Evolutionary conservation across 2,329 filamentous ascomycete genomes (phyloP).

Genomic region (Aspergillus latus): DNA sequence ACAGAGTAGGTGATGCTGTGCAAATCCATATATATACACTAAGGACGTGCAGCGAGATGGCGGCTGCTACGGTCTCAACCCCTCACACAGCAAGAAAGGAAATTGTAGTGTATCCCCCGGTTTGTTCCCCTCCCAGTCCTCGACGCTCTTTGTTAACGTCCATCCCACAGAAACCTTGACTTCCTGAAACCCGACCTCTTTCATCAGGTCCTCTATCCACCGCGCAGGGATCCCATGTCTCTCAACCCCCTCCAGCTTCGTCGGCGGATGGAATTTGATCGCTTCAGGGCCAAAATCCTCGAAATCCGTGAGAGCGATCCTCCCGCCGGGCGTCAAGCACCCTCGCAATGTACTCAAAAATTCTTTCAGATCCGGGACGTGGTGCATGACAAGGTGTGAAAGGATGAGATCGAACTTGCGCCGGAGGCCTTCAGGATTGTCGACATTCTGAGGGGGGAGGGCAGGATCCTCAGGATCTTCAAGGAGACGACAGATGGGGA

Average conservation of each 20-base stretch:
- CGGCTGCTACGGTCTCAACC: constrained; percentile 16
- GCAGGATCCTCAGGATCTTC: constrained; percentile 51
- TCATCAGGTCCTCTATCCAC: constrained; percentile 47
- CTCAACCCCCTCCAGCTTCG: constrained; percentile 56
- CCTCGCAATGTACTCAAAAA: constrained; percentile 50
- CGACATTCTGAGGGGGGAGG: constrained; percentile 38
- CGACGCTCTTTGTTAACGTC: constrained; percentile 52
- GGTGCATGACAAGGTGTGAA: constrained; percentile 57
- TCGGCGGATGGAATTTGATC: constrained; percentile 53
- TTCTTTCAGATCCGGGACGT: constrained; percentile 49
- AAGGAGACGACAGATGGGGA: constrained; percentile 49
- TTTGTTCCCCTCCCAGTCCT: constrained; percentile 45
- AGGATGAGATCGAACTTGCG: constrained; percentile 54
- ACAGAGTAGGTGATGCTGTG: no score
- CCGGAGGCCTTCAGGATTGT: constrained; percentile 28
- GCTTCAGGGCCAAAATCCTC: constrained; percentile 57
- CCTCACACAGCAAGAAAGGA: constrained; percentile 46
- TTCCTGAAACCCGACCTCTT: constrained; percentile 51
- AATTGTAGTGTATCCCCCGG: constrained; percentile 40
- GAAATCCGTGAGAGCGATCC: constrained; percentile 57
- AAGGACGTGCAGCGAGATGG: neutral
- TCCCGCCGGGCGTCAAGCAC: constrained; percentile 50
- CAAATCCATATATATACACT: neutral
- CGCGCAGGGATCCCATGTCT: constrained; percentile 51
- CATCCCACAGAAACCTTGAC: constrained; percentile 51